phyloP scores from a whole-genome alignment of 1,139 yeast species.

The Suhomyces maxii region DNA sequence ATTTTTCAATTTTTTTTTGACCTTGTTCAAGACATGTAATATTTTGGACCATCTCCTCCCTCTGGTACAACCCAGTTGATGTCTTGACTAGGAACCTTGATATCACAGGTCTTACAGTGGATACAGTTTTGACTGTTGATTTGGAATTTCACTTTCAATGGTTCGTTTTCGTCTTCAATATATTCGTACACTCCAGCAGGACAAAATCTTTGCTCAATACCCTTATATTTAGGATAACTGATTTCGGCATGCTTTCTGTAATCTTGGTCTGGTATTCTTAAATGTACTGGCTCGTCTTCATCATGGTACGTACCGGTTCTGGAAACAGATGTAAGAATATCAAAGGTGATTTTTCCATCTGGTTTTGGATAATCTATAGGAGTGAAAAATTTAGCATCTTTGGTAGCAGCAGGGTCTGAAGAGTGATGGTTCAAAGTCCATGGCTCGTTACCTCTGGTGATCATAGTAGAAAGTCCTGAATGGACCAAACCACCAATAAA shows the following conservation, averaged over 20 bases:
- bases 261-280: slow-evolving; percentile 76
- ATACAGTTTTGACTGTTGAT: slow-evolving; percentile 96
- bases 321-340: slow-evolving; percentile 85
- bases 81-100: slow-evolving; percentile 92
- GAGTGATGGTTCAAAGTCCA: slow-evolving; percentile 78
- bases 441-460: slow-evolving; percentile 77
- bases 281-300: slow-evolving; percentile 89
- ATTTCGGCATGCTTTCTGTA: slow-evolving; percentile 62
- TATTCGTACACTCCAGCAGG: slow-evolving; percentile 99
- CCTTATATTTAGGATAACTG: slow-evolving; percentile 75
- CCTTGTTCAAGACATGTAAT: slow-evolving; percentile 60
- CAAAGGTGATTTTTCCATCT: slow-evolving; percentile 87
- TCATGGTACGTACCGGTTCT: slow-evolving; percentile 96
- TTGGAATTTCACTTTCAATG: slow-evolving; percentile 75
- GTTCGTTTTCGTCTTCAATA: slow-evolving; percentile 61
- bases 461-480: slow-evolving; percentile 80
- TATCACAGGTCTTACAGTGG: slow-evolving; percentile 97
- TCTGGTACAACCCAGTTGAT: slow-evolving; percentile 95
- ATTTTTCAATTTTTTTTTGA: background rate
- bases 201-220: slow-evolving; percentile 88
- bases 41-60: slow-evolving; percentile 98
- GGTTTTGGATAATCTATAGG: slow-evolving; percentile 93
- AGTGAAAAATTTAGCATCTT: slow-evolving; percentile 59
- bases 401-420: slow-evolving; percentile 73
- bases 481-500: slow-evolving; percentile 76